Evolutionary conservation across 805 yeast species (phyloP).

Genomic region (Soucietia sequanensis): DNA sequence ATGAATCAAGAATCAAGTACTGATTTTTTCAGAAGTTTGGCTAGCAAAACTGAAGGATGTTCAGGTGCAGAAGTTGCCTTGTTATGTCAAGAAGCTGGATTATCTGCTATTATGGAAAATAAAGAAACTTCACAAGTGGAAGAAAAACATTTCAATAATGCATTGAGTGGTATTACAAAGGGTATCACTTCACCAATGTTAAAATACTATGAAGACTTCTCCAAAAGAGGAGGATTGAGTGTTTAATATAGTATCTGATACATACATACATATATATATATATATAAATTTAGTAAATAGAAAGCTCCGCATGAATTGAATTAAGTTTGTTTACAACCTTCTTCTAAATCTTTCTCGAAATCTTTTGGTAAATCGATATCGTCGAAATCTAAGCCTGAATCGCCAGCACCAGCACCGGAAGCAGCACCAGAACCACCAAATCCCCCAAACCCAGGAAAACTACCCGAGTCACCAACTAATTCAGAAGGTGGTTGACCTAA

Average conservation of each 20-base stretch:
- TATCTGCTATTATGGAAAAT: slow-evolving; percentile 87
- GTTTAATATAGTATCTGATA: not conserved
- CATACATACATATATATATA: too few species aligned
- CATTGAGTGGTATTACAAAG: slow-evolving; percentile 58
- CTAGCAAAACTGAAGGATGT: slow-evolving; percentile 77
- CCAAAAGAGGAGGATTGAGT: slow-evolving; percentile 34
- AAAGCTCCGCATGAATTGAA: not conserved
- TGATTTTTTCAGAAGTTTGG: slow-evolving; percentile 44
- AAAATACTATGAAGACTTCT: slow-evolving; percentile 63
- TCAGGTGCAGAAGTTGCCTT: slow-evolving; percentile 96
- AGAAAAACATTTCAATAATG: slow-evolving; percentile 69
- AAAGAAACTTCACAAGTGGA: slow-evolving; percentile 51
- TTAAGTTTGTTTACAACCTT: slow-evolving; percentile 50
- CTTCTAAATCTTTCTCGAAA: slow-evolving; percentile 52
- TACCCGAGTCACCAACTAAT: slow-evolving; percentile 57
- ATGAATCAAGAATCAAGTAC: slow-evolving; percentile 44
- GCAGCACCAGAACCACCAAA: slow-evolving; percentile 36
- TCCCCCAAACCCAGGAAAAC: slow-evolving; percentile 45
- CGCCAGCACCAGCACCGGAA: slow-evolving; percentile 19
- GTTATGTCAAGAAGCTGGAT: slow-evolving; percentile 92
- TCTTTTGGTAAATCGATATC: slow-evolving; percentile 56
- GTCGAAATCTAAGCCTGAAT: slow-evolving; percentile 44
- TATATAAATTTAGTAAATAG: too few species aligned
- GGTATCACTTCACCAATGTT: slow-evolving; percentile 89
- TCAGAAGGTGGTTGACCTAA: slow-evolving; percentile 82